These are phyloP conservation scores for Trichoderma sp. DNA, from an alignment of 2,329 filamentous ascomycete species.

Conservation along the genomic window DNA sequence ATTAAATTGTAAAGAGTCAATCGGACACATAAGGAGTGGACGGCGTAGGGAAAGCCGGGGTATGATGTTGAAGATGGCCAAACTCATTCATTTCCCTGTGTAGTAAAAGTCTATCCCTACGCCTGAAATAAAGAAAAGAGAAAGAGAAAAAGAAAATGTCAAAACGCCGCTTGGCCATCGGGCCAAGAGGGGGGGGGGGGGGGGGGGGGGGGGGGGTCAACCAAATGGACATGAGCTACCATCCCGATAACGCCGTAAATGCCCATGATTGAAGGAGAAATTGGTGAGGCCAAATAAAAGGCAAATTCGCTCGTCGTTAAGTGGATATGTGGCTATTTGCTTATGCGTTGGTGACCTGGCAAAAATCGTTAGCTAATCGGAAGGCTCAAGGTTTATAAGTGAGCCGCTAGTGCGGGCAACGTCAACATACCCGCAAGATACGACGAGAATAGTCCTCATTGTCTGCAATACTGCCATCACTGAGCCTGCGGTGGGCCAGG, in stretches of 20 bases:
- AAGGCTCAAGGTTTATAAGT: background rate
- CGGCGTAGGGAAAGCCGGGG: constrained; percentile 38
- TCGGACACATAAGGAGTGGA: constrained; percentile 44
- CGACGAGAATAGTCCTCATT: constrained; percentile 95
- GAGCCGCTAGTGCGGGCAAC: background rate
- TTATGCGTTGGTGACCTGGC: constrained; percentile 62
- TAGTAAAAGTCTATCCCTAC: constrained; percentile 39
- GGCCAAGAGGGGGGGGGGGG: constrained; percentile 36
- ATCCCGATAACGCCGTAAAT: constrained; percentile 48
- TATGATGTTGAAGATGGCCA: constrained; percentile 25
- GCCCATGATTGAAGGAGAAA: constrained; percentile 35
- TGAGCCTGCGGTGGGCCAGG: constrained; percentile 80
- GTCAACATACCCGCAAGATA: constrained; percentile 83
- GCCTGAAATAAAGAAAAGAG: constrained; percentile 34
- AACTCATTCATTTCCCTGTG: constrained; percentile 27
- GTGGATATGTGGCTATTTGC: constrained; percentile 36
- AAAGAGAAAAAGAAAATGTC: constrained; percentile 37
- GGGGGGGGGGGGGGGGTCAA: constrained; percentile 39
- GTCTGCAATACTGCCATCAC: constrained; percentile 94
- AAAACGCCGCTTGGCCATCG: constrained; percentile 43
- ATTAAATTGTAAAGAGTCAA: constrained; percentile 33
- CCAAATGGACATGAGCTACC: constrained; percentile 42
- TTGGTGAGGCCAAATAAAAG: constrained; percentile 26
- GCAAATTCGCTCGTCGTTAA: constrained; percentile 27
- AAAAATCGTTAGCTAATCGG: constrained; percentile 26